Conservation (phyloP, 169 alveolate species). For the Eimeria maxima region DNA sequence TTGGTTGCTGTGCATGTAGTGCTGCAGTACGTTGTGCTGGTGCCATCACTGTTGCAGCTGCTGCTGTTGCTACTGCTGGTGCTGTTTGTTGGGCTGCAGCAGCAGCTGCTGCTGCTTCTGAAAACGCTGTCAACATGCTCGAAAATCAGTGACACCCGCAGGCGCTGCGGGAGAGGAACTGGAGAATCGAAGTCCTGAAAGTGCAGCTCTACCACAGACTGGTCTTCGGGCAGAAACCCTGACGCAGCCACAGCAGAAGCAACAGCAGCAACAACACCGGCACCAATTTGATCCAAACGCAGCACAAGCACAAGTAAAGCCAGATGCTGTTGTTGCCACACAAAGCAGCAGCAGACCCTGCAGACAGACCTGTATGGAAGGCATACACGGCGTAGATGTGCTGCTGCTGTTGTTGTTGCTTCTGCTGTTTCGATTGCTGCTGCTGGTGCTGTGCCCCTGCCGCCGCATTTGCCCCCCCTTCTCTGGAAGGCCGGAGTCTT, state of each 20-base stretch:
- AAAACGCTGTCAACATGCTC: background rate
- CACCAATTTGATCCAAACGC: background rate
- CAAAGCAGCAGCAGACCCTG: background rate
- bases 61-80: slow-evolving; percentile 54
- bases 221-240: slow-evolving; percentile 36
- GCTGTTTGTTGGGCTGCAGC: slow-evolving; percentile 10
- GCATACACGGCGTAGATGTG: slow-evolving; percentile 45
- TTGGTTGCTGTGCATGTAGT: background rate
- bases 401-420: slow-evolving; percentile 75
- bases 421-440: background rate
- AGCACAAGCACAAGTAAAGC: background rate
- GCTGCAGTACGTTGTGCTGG: background rate
- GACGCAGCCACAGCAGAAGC: slow-evolving; percentile 53
- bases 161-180: slow-evolving; percentile 15
- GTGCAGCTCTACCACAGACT: slow-evolving; percentile 32
- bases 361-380: slow-evolving; percentile 52
- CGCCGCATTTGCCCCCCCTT: no score
- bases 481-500: background rate
- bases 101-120: slow-evolving; percentile 44
- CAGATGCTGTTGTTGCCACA: background rate
- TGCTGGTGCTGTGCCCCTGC: no score
- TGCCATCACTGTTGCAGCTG: background rate
- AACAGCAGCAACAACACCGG: background rate
- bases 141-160: slow-evolving; percentile 35
- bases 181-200: slow-evolving; percentile 6